Evolutionary conservation across 2,329 filamentous ascomycete genomes (phyloP), one percentile per base, ranked within the genome.

Genomic region (Akanthomyces muscarius): DNA sequence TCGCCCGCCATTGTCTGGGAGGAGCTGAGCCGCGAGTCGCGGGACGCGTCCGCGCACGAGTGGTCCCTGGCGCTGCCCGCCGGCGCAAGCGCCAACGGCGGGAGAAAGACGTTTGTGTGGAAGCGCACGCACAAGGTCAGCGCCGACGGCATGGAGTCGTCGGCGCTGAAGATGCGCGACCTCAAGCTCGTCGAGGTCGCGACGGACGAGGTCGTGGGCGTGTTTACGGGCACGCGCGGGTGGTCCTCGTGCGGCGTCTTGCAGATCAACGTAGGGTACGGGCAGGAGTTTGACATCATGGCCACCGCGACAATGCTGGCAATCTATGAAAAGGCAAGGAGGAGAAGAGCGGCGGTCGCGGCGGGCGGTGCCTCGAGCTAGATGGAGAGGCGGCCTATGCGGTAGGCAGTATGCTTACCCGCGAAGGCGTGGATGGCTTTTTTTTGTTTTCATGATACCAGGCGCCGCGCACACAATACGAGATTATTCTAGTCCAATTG

Each of bases 101-200:
- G n/a, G 1, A 47, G 14, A 25, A 21, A 18, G n/a, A 36, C 47
- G 28, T 30, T 63, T 38, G 30, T 30, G 21, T 58, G 47, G 55
- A 53, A 42, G 47, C 54, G 47, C 33, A 54, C 54, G 62, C 50
- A 25, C 30, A 55, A 57, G 38, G 58, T 52, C 16, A 53, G 54
- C 54, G 42, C 28, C 16, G 48, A 54, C 28, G 58, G 58, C 23
- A 44, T 45, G 36, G 6, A 42, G 47, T 50, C 53, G 28, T 51
- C 33, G 41, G 47, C 45, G 42, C n/a, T 54, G 55, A 48, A 16
- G 11, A 48, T 38, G 55, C 28, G 42, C n/a, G 42, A 48, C 42
- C 55, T 53, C 21, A 60, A 60, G 55, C 62, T 63, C 45, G 55
- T 63, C 23, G 62, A 63, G 25, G 45, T 25, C 41, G 23, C 14